A percentile compares a stretch with the other conserved stretches of the same genome.
These are phyloP conservation scores for Barbatosphaeria neglecta DNA, from an alignment of 495 filamentous ascomycete genomes.

Conservation along the genomic window DNA sequence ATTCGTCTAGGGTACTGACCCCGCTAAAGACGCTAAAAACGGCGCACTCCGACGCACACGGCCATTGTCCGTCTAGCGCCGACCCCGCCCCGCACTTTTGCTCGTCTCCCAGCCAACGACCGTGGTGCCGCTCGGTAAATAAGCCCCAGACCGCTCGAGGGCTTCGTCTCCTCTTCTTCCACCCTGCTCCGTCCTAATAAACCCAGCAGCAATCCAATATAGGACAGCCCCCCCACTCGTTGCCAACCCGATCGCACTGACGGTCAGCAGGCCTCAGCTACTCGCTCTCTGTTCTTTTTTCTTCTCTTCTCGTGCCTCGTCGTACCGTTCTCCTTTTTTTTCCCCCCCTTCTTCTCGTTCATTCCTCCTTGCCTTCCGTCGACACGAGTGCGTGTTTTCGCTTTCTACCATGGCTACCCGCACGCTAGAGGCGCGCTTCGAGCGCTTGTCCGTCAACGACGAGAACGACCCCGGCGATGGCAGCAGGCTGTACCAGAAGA, in stretches of 20 bases:
- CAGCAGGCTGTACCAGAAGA: slow-evolving; percentile 44
- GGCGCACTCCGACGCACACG: no score
- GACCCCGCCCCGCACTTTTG: not conserved
- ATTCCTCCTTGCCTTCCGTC: not conserved
- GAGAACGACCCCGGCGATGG: slow-evolving; percentile 53
- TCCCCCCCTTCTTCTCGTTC: not conserved
- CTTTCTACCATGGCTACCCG: slow-evolving; percentile 40
- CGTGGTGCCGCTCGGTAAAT: not conserved
- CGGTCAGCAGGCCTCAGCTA: not conserved
- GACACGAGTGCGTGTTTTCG: no score
- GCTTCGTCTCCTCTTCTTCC: not conserved
- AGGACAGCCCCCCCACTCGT: not conserved
- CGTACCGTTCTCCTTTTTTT: no score
- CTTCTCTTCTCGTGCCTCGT: no score
- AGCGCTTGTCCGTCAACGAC: slow-evolving; percentile 70
- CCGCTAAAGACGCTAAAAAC: no score
- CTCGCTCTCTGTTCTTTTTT: not conserved
- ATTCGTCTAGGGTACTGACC: no score
- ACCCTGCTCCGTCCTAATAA: not conserved
- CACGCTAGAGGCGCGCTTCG: slow-evolving; percentile 64
- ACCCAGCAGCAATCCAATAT: not conserved
- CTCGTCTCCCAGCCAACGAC: not conserved
- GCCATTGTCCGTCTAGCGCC: no score
- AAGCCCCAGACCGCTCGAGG: not conserved
- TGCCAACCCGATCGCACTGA: no score